A percentile compares a stretch with the other conserved stretches of the same genome.
Conservation (phyloP, 331 rosid species). For the Malus hybrid region DNA sequence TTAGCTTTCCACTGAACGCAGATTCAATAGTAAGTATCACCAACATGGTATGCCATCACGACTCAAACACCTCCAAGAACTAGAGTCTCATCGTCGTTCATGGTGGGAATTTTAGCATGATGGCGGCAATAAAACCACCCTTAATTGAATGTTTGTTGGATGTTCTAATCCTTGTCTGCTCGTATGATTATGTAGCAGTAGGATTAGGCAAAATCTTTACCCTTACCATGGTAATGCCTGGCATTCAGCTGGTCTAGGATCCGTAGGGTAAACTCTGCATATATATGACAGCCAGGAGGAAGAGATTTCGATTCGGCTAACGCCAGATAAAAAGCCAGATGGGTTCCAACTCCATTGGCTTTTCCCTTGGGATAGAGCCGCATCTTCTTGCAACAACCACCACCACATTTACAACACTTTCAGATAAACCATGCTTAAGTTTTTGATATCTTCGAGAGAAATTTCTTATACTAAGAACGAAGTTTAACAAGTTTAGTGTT, state of each 20-base stretch:
- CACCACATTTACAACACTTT: neutral
- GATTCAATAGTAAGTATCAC: too few species aligned
- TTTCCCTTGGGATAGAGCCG: slow-evolving; percentile 51
- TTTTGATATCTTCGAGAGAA: neutral
- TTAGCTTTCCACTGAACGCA: too few species aligned
- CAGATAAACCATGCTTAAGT: neutral
- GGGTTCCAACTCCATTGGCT: slow-evolving; percentile 29
- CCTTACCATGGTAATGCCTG: neutral
- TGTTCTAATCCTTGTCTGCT: neutral
- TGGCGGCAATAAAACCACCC: too few species aligned
- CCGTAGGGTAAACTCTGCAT: slow-evolving; percentile 33
- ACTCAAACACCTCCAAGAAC: too few species aligned
- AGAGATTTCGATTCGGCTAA: slow-evolving; percentile 38
- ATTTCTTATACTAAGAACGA: neutral
- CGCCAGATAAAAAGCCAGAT: slow-evolving; percentile 32
- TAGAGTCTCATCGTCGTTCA: too few species aligned
- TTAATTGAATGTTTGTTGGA: too few species aligned
- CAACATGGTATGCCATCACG: too few species aligned
- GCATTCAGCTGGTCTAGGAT: slow-evolving; percentile 13
- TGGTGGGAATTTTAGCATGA: too few species aligned
- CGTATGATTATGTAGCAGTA: neutral
- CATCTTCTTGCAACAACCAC: slow-evolving; percentile 41
- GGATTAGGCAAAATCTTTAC: slow-evolving; percentile 10
- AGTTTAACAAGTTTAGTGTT: neutral
- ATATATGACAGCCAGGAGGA: slow-evolving; percentile 32